phyloP scores from a whole-genome alignment of 2,329 filamentous ascomycete genomes.

The Xylariales sp. region DNA sequence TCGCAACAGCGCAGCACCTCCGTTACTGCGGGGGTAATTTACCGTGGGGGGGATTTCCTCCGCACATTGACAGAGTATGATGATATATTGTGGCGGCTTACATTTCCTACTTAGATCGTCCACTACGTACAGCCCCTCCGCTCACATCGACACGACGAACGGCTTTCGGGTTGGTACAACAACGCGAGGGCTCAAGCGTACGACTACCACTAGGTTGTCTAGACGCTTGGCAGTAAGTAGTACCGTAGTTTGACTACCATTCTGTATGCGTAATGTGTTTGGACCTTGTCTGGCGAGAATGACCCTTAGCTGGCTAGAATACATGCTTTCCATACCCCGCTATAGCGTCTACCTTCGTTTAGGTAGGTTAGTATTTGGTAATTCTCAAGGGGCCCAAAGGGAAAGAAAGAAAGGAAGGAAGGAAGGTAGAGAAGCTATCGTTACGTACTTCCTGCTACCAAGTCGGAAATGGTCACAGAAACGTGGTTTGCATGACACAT shows the following conservation, averaged over 20 bases:
- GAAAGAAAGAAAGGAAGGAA: too few species aligned
- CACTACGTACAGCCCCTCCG: not conserved
- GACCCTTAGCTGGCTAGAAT: not conserved
- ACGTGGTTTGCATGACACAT: too few species aligned
- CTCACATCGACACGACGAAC: not conserved
- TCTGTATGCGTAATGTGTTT: not conserved
- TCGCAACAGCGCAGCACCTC: not conserved
- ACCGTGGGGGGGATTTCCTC: conserved; percentile 6
- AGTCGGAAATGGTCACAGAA: too few species aligned
- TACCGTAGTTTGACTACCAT: not conserved
- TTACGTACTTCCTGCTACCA: too few species aligned
- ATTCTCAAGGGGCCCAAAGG: too few species aligned
- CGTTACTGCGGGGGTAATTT: conserved; percentile 13
- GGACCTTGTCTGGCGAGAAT: not conserved
- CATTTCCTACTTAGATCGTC: not conserved
- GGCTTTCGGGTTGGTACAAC: conserved; percentile 1
- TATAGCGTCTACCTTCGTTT: not conserved
- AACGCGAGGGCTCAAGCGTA: not conserved
- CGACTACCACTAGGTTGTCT: too few species aligned
- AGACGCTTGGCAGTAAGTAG: too few species aligned
- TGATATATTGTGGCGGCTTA: not conserved
- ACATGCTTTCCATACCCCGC: not conserved
- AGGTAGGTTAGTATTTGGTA: too few species aligned
- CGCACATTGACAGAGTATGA: too few species aligned
- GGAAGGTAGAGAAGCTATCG: too few species aligned